These are phyloP conservation scores for Pneumocystis jirovecii DNA, from an alignment of 1,139 yeast genomes.

Conservation along the genomic window DNA sequence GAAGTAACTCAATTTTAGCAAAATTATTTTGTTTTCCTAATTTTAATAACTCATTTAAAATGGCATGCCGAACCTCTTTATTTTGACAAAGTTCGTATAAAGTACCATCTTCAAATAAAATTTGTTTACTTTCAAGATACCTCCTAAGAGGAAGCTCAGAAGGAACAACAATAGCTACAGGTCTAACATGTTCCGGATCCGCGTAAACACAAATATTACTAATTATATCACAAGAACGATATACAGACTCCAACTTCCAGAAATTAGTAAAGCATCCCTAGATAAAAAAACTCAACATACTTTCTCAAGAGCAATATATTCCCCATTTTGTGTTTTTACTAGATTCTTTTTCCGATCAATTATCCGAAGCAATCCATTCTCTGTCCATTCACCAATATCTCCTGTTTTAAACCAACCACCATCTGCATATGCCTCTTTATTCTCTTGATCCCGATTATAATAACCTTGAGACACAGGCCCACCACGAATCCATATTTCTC, in stretches of 20 bases:
- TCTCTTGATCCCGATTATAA: constrained; percentile 71
- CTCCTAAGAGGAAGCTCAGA: constrained; percentile 49
- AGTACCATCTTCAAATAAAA: constrained; percentile 36
- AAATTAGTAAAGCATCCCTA: neutral
- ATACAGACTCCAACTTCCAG: constrained; percentile 26
- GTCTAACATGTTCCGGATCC: constrained; percentile 67
- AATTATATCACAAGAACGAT: constrained; percentile 70
- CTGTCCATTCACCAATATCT: constrained; percentile 90
- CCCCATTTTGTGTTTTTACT: constrained; percentile 93
- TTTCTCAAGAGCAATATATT: constrained; percentile 92
- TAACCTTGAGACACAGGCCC: constrained; percentile 59
- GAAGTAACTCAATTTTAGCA: constrained; percentile 69
- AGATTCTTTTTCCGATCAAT: constrained; percentile 94
- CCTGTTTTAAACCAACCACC: constrained; percentile 97
- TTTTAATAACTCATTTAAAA: constrained; percentile 44
- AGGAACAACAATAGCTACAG: constrained; percentile 81
- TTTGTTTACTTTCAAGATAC: constrained; percentile 40
- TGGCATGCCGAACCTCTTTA: constrained; percentile 39
- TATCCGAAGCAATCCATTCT: constrained; percentile 60
- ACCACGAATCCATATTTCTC: constrained; percentile 78
- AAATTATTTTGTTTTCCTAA: constrained; percentile 77
- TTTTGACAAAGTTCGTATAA: constrained; percentile 42
- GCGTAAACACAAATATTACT: constrained; percentile 85
- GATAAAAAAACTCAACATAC: constrained; percentile 40
- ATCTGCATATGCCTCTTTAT: constrained; percentile 54